Evolutionary conservation across 2,329 filamentous ascomycete species (phyloP), one percentile per base, ranked within the genome.

Genomic region (Penicillium sp.): DNA sequence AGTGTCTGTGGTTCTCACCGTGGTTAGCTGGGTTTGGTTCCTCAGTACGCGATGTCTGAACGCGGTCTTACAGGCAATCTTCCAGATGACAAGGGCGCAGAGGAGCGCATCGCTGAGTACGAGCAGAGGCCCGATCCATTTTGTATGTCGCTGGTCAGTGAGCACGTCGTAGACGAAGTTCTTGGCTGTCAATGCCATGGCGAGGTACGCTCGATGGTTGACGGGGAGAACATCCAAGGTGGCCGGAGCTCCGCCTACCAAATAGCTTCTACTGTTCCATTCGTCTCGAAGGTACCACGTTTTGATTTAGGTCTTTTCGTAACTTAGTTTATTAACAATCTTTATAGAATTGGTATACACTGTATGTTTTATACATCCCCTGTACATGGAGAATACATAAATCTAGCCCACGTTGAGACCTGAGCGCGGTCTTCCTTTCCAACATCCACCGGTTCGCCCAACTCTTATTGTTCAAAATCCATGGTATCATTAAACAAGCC

Each of bases 51-150:
- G 51, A 52, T 38, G 35, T 8, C 36, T 46, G 23, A 35, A 43
- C 38, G 52, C 49, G 26, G 40, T 34, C 87, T 77, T 78, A 96
- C 91, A 96, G 38, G 91, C 86, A 54, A 96, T 81, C 71, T 86
- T 92, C 81, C 84, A 86, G 60, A 96, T 88, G 60, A 97, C 81
- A 32, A 90, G 70, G 14, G 76, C 81, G 72, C 89, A 94, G 19
- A 96, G 81, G 16, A 83, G 72, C 7, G 84, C 85, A 68, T 97
- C 92, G 50, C 82, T 78, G 30, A 88, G 70, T 61, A 94, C 78
- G 6, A 96, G 79, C 3, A 85, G 76, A 0, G 85, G 81, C 6
- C 85, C 77, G 39, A 92, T 79, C 84, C 84, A 87, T 81, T 68
- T 73, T 44, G 80, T 80, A 64, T 86, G 79, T 45, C 74, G 75